A percentile compares a stretch with the other conserved stretches of the same genome.
phyloP scores from a whole-genome alignment of 176 grass and related monocot species.

The Tuctoria greenei region DNA sequence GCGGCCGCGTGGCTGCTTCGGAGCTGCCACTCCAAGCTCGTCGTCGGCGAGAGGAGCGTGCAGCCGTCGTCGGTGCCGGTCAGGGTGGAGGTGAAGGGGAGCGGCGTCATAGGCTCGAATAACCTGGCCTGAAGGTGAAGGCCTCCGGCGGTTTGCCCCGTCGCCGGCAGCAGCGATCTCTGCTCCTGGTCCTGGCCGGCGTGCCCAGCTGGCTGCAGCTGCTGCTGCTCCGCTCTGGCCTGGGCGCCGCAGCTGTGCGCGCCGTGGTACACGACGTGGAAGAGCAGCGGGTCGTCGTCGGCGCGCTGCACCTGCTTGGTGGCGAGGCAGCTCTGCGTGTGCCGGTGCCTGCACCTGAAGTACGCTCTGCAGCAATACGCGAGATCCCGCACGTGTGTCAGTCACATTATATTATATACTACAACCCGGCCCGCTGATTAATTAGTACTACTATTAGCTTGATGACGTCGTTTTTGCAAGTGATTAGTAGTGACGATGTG shows the following conservation, averaged over 20 bases:
- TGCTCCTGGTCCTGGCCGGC: neutral
- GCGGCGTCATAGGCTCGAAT: constrained; percentile 35
- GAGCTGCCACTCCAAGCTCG: constrained; percentile 23
- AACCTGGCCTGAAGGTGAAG: neutral
- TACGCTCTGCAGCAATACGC: constrained; percentile 54
- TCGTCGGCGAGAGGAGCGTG: constrained; percentile 25
- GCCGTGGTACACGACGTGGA: constrained; percentile 73
- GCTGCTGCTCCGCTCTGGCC: neutral
- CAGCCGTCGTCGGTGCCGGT: neutral
- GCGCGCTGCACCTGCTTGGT: constrained; percentile 89
- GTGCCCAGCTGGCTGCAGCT: neutral
- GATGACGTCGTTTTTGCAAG: neutral
- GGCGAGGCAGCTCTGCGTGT: constrained; percentile 59
- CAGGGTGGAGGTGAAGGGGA: constrained; percentile 19
- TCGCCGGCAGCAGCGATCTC: neutral
- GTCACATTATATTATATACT: no score
- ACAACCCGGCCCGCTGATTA: neutral
- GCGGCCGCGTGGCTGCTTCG: constrained; percentile 2
- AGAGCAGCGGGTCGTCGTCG: constrained; percentile 58
- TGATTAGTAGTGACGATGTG: constrained; percentile 1
- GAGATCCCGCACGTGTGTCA: neutral
- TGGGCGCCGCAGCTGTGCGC: constrained; percentile 64
- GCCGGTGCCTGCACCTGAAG: constrained; percentile 85
- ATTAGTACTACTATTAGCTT: neutral
- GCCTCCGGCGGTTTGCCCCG: no score